Evolutionary conservation across 1,284 basidiomycete genomes (phyloP).

Genomic region (Melampsora americana): DNA sequence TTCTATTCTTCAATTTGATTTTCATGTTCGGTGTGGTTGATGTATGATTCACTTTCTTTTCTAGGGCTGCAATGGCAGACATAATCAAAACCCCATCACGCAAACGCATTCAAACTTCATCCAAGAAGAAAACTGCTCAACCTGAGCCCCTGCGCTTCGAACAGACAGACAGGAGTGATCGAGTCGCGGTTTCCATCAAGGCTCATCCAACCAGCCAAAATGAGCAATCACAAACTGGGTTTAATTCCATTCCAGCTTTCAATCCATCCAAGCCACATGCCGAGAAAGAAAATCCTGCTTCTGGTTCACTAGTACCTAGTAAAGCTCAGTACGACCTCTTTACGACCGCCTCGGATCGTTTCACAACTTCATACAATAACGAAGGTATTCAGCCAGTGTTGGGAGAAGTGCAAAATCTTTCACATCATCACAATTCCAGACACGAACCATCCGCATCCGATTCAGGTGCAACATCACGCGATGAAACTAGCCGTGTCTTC

Average conservation of each 20-base stretch:
- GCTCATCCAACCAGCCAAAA: too few species aligned
- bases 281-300: too few species aligned
- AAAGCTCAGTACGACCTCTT: slow-evolving; percentile 3
- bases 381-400: neutral
- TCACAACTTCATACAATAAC: neutral
- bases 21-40: neutral
- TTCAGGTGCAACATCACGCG: neutral
- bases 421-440: neutral
- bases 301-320: neutral
- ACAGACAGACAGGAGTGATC: neutral
- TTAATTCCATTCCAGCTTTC: too few species aligned
- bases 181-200: too few species aligned
- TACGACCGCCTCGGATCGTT: neutral
- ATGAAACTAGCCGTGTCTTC: neutral
- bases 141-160: slow-evolving; percentile 8
- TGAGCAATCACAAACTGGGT: too few species aligned
- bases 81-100: slow-evolving; percentile 43
- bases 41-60: neutral
- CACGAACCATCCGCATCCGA: neutral
- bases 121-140: slow-evolving; percentile 32
- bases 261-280: too few species aligned
- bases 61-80: slow-evolving; percentile 35
- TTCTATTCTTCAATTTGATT: neutral
- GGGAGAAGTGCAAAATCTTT: neutral
- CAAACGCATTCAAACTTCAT: slow-evolving; percentile 24